A percentile compares a stretch with the other conserved stretches of the same genome.
Evolutionary conservation across 768 basidiomycete species (phyloP).

Genomic region (Pilatotrama ljubarskyi): DNA sequence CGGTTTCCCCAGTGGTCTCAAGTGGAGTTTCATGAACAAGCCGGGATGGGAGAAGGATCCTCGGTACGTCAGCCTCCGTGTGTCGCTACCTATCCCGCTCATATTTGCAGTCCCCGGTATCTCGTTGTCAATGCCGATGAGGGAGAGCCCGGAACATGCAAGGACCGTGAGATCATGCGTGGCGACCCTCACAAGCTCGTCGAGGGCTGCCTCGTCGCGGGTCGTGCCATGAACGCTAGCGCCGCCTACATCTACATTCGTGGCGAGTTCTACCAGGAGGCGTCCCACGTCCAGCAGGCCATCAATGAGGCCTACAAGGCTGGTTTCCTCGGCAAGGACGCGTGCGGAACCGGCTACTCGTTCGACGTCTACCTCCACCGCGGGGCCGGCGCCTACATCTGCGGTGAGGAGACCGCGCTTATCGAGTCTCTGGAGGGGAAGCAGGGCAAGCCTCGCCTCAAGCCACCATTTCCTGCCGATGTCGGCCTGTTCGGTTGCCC

Average conservation of each 20-base stretch:
- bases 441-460: conserved; percentile 95
- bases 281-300: conserved; percentile 90
- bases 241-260: conserved; percentile 99
- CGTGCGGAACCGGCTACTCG: conserved; percentile 89
- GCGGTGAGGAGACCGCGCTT: conserved; percentile 96
- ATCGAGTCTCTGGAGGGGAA: conserved; percentile 98
- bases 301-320: conserved; percentile 93
- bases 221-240: conserved; percentile 94
- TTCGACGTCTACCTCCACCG: conserved; percentile 99
- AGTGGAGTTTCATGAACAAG: conserved; percentile 99
- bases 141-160: conserved; percentile 98
- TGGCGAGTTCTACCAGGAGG: conserved; percentile 97
- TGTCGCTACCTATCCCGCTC: neutral
- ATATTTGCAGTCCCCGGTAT: conserved; percentile 77
- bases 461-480: conserved; percentile 98
- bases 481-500: conserved; percentile 98
- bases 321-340: conserved; percentile 85
- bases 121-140: conserved; percentile 98
- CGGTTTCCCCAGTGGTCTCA: conserved; percentile 94
- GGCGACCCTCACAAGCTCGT: conserved; percentile 98
- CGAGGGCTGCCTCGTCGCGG: conserved; percentile 96
- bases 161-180: conserved; percentile 96
- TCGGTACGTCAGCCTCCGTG: conserved; percentile 39
- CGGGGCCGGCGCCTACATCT: conserved; percentile 97
- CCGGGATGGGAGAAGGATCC: conserved; percentile 97